Conservation (phyloP, 495 filamentous ascomycete genomes). For the Hypoxylon perforatum region DNA sequence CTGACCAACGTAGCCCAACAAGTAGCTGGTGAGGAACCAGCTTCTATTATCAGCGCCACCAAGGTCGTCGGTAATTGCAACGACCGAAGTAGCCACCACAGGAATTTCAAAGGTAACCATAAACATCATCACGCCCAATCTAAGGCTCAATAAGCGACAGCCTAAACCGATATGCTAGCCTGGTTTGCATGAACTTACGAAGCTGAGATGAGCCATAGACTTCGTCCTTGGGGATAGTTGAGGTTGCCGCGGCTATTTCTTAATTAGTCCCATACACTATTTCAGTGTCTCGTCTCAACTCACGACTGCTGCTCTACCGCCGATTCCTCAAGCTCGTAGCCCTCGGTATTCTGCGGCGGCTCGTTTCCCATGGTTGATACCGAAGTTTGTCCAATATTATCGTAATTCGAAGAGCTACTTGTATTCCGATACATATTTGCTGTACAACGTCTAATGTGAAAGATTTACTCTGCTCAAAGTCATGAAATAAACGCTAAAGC, state of each 20-base stretch:
- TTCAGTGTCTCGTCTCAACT: background rate
- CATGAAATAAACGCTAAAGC: background rate
- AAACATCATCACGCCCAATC: constrained; percentile 25
- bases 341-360: background rate
- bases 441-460: background rate
- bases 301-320: background rate
- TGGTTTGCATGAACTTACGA: background rate
- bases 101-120: constrained; percentile 27
- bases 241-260: background rate
- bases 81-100: constrained; percentile 21
- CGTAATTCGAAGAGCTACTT: background rate
- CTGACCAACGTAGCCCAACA: constrained; percentile 42
- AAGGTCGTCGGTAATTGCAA: constrained; percentile 30
- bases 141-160: background rate
- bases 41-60: constrained; percentile 16
- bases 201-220: background rate
- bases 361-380: background rate
- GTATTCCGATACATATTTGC: background rate
- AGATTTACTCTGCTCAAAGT: background rate
- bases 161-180: background rate
- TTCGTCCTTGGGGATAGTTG: background rate
- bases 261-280: background rate
- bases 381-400: background rate
- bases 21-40: constrained; percentile 48
- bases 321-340: background rate